Conservation (phyloP, 306 rosid genomes). For the Datisca glomerata region DNA sequence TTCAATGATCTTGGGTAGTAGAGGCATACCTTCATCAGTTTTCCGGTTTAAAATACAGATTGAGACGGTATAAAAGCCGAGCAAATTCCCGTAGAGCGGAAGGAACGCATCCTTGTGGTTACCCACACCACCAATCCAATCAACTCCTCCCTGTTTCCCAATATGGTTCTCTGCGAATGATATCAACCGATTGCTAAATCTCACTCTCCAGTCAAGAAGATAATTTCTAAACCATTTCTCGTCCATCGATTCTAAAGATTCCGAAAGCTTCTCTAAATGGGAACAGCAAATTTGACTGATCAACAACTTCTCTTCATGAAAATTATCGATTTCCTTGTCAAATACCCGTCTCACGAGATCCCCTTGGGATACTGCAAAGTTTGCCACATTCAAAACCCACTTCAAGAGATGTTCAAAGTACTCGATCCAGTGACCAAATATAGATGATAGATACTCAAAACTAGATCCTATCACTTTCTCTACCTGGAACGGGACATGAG, state of each 20-base stretch:
- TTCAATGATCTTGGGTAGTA: conserved; percentile 30
- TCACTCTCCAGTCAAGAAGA: conserved; percentile 39
- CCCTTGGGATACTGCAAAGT: conserved; percentile 30
- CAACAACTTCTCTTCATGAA: conserved; percentile 85
- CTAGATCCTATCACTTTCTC: conserved; percentile 71
- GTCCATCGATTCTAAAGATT: conserved; percentile 20
- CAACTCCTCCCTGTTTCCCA: conserved; percentile 29
- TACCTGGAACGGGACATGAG: conserved; percentile 61
- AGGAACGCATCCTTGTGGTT: conserved; percentile 96
- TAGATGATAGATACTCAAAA: conserved; percentile 67
- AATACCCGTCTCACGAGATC: conserved; percentile 86
- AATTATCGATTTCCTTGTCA: conserved; percentile 93
- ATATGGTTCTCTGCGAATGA: conserved; percentile 39
- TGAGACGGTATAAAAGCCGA: conserved; percentile 64
- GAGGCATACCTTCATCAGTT: conserved; percentile 16
- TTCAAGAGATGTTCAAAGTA: conserved; percentile 52
- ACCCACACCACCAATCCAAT: conserved; percentile 92
- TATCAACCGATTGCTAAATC: conserved; percentile 46
- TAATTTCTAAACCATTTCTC: conserved; percentile 29
- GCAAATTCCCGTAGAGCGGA: conserved; percentile 65
- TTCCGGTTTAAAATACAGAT: conserved; percentile 40
- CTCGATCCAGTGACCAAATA: conserved; percentile 75
- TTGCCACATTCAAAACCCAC: conserved; percentile 42
- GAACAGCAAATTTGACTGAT: conserved; percentile 77
- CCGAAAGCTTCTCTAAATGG: conserved; percentile 59